Evolutionary conservation across 306 rosid genomes (phyloP).

Genomic region (Castanea sativa): DNA sequence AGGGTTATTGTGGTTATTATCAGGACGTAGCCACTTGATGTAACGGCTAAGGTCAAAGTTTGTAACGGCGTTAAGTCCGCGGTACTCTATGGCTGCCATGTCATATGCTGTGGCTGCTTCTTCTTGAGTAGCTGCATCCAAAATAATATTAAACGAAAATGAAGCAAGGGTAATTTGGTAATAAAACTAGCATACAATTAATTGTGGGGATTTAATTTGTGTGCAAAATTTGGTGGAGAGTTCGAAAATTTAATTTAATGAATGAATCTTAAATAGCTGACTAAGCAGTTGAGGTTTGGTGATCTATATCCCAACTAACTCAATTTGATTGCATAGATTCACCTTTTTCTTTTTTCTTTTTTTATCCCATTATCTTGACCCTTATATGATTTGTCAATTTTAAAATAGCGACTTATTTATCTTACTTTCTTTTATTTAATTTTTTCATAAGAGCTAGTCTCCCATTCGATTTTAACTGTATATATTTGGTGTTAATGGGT

Average conservation of each 20-base stretch:
- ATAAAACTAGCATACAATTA: neutral
- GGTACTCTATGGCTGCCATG: conserved; percentile 80
- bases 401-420: conserved; percentile 20
- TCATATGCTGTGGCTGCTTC: conserved; percentile 96
- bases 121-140: conserved; percentile 80
- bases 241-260: conserved; percentile 7
- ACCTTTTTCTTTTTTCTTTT: neutral
- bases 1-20: conserved; percentile 9
- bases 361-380: conserved; percentile 20
- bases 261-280: conserved; percentile 41
- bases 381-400: conserved; percentile 15
- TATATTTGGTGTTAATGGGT: no score
- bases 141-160: neutral
- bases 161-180: neutral
- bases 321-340: conserved; percentile 48
- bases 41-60: conserved; percentile 89
- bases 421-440: neutral
- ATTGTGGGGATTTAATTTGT: conserved; percentile 17
- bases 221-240: conserved; percentile 31
- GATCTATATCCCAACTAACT: conserved; percentile 62
- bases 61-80: conserved; percentile 92
- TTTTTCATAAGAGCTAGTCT: no score
- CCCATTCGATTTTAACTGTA: no score
- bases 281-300: conserved; percentile 83
- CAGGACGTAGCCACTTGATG: conserved; percentile 47